Conservation (phyloP, 179 eudicot genomes). For the Silene coronaria region DNA sequence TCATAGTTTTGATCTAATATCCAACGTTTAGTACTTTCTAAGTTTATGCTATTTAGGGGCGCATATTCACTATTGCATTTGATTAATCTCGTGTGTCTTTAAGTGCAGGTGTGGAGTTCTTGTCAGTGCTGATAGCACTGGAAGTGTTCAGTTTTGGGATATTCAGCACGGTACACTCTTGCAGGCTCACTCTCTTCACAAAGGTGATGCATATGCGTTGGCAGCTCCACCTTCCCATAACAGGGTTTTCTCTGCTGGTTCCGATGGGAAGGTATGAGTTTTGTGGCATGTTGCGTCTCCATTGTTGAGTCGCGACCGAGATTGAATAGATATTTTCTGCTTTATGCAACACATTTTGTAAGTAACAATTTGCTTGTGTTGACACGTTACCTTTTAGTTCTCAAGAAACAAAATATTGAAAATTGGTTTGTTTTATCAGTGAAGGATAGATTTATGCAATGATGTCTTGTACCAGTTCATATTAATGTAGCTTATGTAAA, state of each 20-base stretch:
- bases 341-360: not conserved
- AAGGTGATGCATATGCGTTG: constrained; percentile 82
- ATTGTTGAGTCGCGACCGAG: constrained; percentile 5
- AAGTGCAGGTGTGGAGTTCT: constrained; percentile 63
- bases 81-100: not conserved
- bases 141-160: constrained; percentile 98
- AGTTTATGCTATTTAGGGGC: not conserved
- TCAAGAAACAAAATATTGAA: not conserved
- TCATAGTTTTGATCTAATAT: not conserved
- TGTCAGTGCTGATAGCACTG: constrained; percentile 96
- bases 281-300: constrained; percentile 3
- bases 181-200: constrained; percentile 81
- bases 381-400: constrained; percentile 3
- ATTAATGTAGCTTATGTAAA: not conserved
- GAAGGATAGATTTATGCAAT: not conserved
- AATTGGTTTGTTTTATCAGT: not conserved
- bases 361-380: not conserved
- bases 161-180: constrained; percentile 76
- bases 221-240: constrained; percentile 78
- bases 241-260: constrained; percentile 86
- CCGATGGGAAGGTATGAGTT: constrained; percentile 90
- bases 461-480: not conserved
- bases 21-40: not conserved
- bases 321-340: constrained; percentile 11
- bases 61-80: constrained; percentile 4